A percentile compares a stretch with the other conserved stretches of the same genome.
Conservation (phyloP, 2,329 filamentous ascomycete species). For the Phyllosticta capitalensis region DNA sequence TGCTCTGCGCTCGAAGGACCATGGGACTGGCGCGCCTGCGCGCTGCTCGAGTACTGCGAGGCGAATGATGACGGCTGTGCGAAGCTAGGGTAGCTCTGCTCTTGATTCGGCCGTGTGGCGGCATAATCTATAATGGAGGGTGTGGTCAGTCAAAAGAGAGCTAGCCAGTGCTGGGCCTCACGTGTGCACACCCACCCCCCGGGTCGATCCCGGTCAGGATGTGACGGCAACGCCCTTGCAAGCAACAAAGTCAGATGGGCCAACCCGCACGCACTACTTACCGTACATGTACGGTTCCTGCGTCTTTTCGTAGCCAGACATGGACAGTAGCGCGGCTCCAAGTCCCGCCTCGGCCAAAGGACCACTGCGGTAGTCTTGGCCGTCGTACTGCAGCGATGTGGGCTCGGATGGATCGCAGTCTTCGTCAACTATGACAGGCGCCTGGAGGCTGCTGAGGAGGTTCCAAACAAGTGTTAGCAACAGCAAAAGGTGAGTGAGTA, state of each 20-base stretch:
- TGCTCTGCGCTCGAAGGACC: constrained; percentile 33
- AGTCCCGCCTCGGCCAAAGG: constrained; percentile 38
- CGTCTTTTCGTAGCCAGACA: constrained; percentile 73
- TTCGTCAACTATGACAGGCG: constrained; percentile 21
- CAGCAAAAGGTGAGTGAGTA: too few species aligned
- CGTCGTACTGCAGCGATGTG: constrained; percentile 21
- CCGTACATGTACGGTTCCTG: constrained; percentile 71
- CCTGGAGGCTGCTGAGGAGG: constrained; percentile 22
- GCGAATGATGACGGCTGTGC: constrained; percentile 38
- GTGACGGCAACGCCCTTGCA: constrained; percentile 19
- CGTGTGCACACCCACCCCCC: constrained; percentile 22
- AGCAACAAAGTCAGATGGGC: constrained; percentile 28
- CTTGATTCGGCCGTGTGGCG: constrained; percentile 51
- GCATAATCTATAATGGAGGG: constrained; percentile 45
- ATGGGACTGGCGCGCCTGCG: constrained; percentile 42
- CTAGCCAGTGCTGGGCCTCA: constrained; percentile 17
- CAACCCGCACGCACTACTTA: constrained; percentile 47
- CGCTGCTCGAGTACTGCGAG: constrained; percentile 38
- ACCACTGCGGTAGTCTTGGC: constrained; percentile 34
- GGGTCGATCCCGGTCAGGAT: constrained; percentile 26
- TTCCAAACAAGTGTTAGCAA: neutral
- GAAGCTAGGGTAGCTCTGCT: constrained; percentile 40
- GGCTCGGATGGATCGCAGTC: constrained; percentile 17
- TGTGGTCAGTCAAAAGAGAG: constrained; percentile 33
- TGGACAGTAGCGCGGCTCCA: constrained; percentile 50